phyloP scores from a whole-genome alignment of 2,329 filamentous ascomycete genomes.

The Penicillium decumbens region DNA sequence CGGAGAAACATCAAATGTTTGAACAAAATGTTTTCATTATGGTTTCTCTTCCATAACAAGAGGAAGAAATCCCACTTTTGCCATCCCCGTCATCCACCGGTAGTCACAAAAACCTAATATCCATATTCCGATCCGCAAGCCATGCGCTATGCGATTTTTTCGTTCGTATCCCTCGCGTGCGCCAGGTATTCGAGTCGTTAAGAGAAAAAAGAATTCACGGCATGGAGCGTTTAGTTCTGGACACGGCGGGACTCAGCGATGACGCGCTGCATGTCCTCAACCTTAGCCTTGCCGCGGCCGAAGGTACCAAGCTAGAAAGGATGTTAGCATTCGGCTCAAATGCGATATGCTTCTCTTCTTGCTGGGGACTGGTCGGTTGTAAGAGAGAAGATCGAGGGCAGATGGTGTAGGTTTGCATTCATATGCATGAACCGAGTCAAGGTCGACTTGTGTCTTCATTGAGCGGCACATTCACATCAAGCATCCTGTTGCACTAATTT shows the following conservation, averaged over 20 bases:
- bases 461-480: conserved; percentile 2
- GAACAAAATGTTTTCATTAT: conserved; percentile 29
- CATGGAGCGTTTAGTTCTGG: conserved; percentile 52
- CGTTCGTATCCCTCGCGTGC: conserved; percentile 22
- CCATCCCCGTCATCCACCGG: conserved; percentile 25
- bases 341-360: neutral
- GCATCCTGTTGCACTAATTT: neutral
- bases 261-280: conserved; percentile 96
- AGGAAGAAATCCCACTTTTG: conserved; percentile 27
- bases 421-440: neutral
- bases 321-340: conserved; percentile 18
- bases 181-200: conserved; percentile 26
- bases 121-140: conserved; percentile 25
- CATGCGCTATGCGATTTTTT: conserved; percentile 22
- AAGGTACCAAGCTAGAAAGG: conserved; percentile 82
- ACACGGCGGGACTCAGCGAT: conserved; percentile 90
- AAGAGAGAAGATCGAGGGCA: neutral
- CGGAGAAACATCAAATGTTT: conserved; percentile 7
- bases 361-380: neutral
- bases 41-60: conserved; percentile 23
- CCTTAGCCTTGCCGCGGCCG: conserved; percentile 98
- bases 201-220: conserved; percentile 21
- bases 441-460: neutral
- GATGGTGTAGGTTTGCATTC: neutral
- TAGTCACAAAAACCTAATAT: conserved; percentile 18